These are phyloP conservation scores for Pestalotiopsis sp. DNA, from an alignment of 2,329 filamentous ascomycete genomes.

Conservation along the genomic window DNA sequence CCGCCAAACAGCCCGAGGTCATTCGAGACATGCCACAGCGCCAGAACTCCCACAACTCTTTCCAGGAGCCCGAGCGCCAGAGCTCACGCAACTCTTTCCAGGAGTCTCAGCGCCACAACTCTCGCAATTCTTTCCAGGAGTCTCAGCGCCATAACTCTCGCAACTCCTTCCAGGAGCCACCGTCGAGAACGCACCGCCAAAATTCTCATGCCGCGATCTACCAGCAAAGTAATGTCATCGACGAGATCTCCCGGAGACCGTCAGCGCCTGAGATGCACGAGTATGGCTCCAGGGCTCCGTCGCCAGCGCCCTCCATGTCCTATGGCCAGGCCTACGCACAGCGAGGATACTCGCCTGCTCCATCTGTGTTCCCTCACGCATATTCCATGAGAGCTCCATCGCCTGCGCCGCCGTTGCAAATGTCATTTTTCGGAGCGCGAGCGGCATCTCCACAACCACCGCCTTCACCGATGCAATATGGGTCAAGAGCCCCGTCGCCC, in stretches of 20 bases:
- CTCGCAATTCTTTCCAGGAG: constrained; percentile 37
- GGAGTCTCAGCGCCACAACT: constrained; percentile 34
- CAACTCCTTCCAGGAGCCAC: constrained; percentile 34
- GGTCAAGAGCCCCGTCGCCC: constrained; percentile 38
- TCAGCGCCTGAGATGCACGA: constrained; percentile 23
- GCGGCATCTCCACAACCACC: constrained; percentile 43
- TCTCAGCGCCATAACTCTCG: constrained; percentile 37
- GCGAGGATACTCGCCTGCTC: constrained; percentile 34
- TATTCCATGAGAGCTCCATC: constrained; percentile 33
- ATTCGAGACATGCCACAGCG: constrained; percentile 44
- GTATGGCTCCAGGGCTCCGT: constrained; percentile 25
- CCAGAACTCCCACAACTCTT: constrained; percentile 42
- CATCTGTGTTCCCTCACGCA: constrained; percentile 24
- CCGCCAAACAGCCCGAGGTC: constrained; percentile 62
- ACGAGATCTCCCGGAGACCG: constrained; percentile 18
- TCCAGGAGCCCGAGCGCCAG: constrained; percentile 27
- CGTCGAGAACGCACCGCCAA: constrained; percentile 21
- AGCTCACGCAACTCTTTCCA: constrained; percentile 43
- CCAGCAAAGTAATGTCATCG: constrained; percentile 20
- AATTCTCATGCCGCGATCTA: constrained; percentile 43
- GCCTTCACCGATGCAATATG: constrained; percentile 23
- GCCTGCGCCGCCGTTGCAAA: constrained; percentile 32
- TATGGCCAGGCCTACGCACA: constrained; percentile 21
- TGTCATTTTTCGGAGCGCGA: constrained; percentile 30
- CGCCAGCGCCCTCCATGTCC: constrained; percentile 23